Base-by-base conservation (phyloP, 2,329 filamentous ascomycete species). In the Fusarium sp. region DNA sequence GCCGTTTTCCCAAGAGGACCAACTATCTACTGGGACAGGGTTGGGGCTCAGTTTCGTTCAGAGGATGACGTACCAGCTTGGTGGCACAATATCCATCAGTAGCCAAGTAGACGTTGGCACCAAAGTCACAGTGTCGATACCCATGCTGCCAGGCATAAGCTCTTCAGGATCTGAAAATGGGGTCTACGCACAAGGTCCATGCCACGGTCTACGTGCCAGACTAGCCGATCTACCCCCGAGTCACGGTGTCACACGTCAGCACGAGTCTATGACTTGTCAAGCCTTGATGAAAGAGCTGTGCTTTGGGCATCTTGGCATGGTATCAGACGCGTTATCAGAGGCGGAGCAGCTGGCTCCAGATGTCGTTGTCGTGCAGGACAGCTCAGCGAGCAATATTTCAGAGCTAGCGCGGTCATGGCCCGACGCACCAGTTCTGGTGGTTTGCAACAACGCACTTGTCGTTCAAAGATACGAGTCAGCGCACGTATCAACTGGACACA, bases 41-140 rank as follows among this genome's bases (percentile, higher is more conserved):
- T 82, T 93, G 0, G 92, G 92, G 0, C 81, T 94, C 38, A 90
- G 88, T 44, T 88, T 93, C 15, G 91, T 93, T 6, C 85, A 87
- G 20, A 82, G 84, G 58, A 88, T 93, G 13, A 87, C 90, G 1
- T 84, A 85, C 18, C 85, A 87, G 17, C 82, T 93, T 1, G 85
- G 86, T 24, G 91, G 91, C 1, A 84, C 83, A 6, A 88, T 93
- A 56, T 83, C 87, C 9, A 85, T 93, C 31, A 83, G 84, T 62
- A 91, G 82, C 38, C 75, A 78, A 17, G 54, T 81, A 4, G 80
- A 79, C 15, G 63, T 78, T 9, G 84, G 84, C 4, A 85, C 83
- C 10, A 81, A 71, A 12, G 79, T 82, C 11, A 74, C 71, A 3
- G 81, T 83, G 3, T 77, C 69, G 5, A 45, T 83, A 5, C 81